These are phyloP conservation scores for Yarrowia divulgata DNA, from an alignment of 805 yeast genomes.

Conservation along the genomic window DNA sequence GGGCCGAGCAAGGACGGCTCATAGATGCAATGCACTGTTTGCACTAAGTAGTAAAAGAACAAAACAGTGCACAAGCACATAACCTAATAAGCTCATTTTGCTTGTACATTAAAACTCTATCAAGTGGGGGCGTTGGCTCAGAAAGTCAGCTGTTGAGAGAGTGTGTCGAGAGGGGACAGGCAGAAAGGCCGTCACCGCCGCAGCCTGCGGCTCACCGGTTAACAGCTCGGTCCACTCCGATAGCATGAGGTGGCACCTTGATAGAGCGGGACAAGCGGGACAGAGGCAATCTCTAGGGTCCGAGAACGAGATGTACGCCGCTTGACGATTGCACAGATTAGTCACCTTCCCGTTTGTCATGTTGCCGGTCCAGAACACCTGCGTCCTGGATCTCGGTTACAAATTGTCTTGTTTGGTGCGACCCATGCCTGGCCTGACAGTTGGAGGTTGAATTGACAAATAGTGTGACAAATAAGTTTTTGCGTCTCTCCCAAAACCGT, in stretches of 20 bases:
- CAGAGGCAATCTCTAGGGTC: background rate
- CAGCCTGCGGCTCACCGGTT: slow-evolving; percentile 23
- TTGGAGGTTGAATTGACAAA: slow-evolving; percentile 17
- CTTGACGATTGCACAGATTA: background rate
- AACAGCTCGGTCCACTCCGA: background rate
- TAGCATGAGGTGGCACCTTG: background rate
- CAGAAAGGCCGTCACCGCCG: slow-evolving; percentile 4
- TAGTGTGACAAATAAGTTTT: slow-evolving; percentile 15
- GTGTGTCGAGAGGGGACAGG: background rate
- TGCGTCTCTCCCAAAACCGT: background rate
- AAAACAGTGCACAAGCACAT: background rate
- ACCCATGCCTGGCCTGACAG: slow-evolving; percentile 14
- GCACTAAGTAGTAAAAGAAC: slow-evolving; percentile 10
- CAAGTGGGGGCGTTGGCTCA: slow-evolving; percentile 31
- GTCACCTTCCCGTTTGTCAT: background rate
- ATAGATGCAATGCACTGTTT: slow-evolving; percentile 29
- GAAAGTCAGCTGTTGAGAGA: slow-evolving; percentile 34
- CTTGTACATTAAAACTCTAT: slow-evolving; percentile 17
- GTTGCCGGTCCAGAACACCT: slow-evolving; percentile 2
- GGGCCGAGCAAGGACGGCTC: slow-evolving; percentile 38
- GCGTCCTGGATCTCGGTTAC: background rate
- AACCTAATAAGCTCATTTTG: background rate
- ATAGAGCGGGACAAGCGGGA: slow-evolving; percentile 7
- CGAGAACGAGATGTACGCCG: slow-evolving; percentile 6
- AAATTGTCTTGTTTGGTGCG: background rate